These are phyloP conservation scores for Exophiala spinifera DNA, from an alignment of 2,329 filamentous ascomycete species.

Conservation along the genomic window DNA sequence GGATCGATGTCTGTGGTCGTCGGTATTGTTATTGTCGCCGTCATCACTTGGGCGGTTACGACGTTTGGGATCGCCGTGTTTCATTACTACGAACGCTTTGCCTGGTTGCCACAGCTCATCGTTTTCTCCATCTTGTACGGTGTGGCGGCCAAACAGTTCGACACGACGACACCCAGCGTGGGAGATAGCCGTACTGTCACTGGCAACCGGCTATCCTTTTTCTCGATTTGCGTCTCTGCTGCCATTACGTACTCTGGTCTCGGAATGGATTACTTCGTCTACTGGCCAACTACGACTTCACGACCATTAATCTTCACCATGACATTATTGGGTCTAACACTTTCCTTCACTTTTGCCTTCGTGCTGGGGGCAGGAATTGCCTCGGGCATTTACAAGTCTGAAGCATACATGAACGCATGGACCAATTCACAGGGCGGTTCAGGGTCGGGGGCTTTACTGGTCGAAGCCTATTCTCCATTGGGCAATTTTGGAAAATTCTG, in stretches of 20 bases:
- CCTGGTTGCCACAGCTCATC: conserved; percentile 62
- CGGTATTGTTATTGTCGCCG: conserved; percentile 63
- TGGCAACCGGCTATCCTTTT: conserved; percentile 62
- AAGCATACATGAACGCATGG: conserved; percentile 58
- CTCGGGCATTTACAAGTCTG: conserved; percentile 52
- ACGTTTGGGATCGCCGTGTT: conserved; percentile 67
- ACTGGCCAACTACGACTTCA: conserved; percentile 56
- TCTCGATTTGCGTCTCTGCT: conserved; percentile 55
- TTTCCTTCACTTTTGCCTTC: conserved; percentile 61
- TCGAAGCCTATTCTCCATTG: conserved; percentile 59
- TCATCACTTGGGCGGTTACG: conserved; percentile 62
- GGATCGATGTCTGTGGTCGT: conserved; percentile 62
- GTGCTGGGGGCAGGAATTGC: conserved; percentile 62
- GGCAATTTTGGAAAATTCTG: conserved; percentile 65
- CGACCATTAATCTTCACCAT: conserved; percentile 54
- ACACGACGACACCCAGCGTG: conserved; percentile 50
- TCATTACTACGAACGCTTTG: conserved; percentile 64
- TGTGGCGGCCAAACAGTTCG: conserved; percentile 59
- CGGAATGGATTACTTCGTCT: conserved; percentile 44
- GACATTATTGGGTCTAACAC: conserved; percentile 55
- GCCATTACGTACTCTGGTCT: conserved; percentile 22
- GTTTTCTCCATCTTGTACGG: conserved; percentile 62
- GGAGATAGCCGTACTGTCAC: conserved; percentile 39
- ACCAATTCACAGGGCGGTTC: conserved; percentile 33
- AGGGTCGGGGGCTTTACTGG: conserved; percentile 63